These are phyloP conservation scores for Stenogyne calaminthoides DNA, from an alignment of 305 asterid species.

Conservation along the genomic window DNA sequence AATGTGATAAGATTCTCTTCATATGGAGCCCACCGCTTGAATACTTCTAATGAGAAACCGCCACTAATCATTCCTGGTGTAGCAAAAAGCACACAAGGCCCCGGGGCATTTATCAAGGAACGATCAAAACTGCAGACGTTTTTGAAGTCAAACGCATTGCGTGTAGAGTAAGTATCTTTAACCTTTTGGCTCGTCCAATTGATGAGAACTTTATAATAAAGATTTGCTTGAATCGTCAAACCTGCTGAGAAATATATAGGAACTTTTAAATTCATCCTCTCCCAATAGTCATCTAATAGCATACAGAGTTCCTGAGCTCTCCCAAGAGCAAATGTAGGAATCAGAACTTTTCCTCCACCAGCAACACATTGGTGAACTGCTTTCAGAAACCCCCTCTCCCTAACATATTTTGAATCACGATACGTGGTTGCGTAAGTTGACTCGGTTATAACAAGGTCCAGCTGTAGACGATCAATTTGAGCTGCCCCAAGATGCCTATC, in stretches of 20 bases:
- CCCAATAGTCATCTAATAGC: constrained; percentile 95
- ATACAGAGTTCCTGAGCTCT: constrained; percentile 98
- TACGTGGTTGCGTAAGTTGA: constrained; percentile 91
- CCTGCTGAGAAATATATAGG: constrained; percentile 95
- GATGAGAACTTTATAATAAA: constrained; percentile 78
- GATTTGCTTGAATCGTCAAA: constrained; percentile 86
- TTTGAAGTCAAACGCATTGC: constrained; percentile 87
- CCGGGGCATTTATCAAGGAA: constrained; percentile 78
- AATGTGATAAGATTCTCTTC: constrained; percentile 76
- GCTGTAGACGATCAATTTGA: constrained; percentile 75
- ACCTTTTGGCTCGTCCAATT: constrained; percentile 99
- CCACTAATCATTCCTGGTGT: constrained; percentile 94
- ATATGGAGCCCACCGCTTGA: constrained; percentile 91
- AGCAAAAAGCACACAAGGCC: constrained; percentile 96
- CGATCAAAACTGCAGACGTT: constrained; percentile 78
- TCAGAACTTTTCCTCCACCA: constrained; percentile 88
- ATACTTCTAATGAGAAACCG: constrained; percentile 93
- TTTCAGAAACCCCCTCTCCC: constrained; percentile 91
- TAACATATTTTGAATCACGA: constrained; percentile 88
- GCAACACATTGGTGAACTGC: constrained; percentile 85
- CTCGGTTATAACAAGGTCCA: constrained; percentile 95
- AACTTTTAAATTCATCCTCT: constrained; percentile 76
- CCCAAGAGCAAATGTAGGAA: constrained; percentile 92
- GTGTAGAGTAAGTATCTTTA: constrained; percentile 74
- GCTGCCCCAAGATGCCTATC: constrained; percentile 99